These are phyloP conservation scores for Tulasnella sp. DNA, from an alignment of 768 basidiomycete species.

Conservation along the genomic window DNA sequence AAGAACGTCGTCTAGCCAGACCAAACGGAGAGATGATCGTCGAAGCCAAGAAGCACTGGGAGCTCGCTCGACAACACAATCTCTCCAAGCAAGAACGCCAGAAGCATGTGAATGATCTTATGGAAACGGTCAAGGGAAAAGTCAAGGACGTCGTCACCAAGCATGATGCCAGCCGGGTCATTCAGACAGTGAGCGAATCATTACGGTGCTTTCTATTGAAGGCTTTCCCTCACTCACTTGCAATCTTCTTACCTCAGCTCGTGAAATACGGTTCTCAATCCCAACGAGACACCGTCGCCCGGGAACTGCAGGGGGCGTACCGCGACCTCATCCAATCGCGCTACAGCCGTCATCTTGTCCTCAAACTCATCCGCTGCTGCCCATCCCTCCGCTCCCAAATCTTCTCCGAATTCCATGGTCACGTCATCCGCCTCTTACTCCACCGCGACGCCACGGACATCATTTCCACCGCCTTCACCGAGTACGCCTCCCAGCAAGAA, in stretches of 20 bases:
- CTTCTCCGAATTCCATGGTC: constrained; percentile 63
- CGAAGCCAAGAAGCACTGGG: constrained; percentile 70
- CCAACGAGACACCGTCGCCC: constrained; percentile 70
- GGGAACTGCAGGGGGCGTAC: constrained; percentile 72
- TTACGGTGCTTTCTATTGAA: not conserved
- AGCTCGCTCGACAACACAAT: constrained; percentile 59
- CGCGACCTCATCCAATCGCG: constrained; percentile 70
- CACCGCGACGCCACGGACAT: constrained; percentile 78
- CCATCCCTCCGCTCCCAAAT: constrained; percentile 65
- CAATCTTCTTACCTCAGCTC: constrained; percentile 25
- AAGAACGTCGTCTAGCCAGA: constrained; percentile 64
- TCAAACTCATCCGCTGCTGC: constrained; percentile 60
- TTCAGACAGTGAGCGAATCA: constrained; percentile 38
- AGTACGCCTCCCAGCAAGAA: constrained; percentile 78
- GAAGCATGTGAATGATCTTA: constrained; percentile 60
- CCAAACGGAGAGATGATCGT: constrained; percentile 59
- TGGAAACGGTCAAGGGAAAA: constrained; percentile 64
- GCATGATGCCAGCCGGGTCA: constrained; percentile 82
- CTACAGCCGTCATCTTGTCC: constrained; percentile 85
- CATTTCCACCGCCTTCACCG: constrained; percentile 79
- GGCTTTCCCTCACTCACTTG: not conserved
- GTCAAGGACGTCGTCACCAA: constrained; percentile 81
- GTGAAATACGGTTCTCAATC: constrained; percentile 68
- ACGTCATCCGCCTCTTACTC: constrained; percentile 63
- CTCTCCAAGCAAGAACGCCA: constrained; percentile 59